These are phyloP conservation scores for Claviceps sp. DNA, from an alignment of 2,329 filamentous ascomycete genomes.

Conservation along the genomic window DNA sequence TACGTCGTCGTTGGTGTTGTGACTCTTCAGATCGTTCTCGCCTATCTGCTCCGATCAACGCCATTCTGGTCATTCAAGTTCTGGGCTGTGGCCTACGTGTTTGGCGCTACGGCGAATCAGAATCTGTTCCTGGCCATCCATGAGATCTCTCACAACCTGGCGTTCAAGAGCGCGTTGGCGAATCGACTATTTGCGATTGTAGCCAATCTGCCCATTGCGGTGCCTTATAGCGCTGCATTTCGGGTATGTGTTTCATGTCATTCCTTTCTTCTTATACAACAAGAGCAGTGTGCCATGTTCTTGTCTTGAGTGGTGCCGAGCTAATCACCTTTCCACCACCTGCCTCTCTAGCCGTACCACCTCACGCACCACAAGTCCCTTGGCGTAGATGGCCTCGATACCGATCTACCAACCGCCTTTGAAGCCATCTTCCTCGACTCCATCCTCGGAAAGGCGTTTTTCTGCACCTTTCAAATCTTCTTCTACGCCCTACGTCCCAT, in stretches of 20 bases:
- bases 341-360: slow-evolving; percentile 62
- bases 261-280: not conserved
- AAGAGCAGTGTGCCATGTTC: not conserved
- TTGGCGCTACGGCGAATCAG: slow-evolving; percentile 93
- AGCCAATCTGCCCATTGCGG: slow-evolving; percentile 88
- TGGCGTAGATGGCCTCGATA: slow-evolving; percentile 89
- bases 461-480: slow-evolving; percentile 97
- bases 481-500: slow-evolving; percentile 97
- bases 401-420: slow-evolving; percentile 81
- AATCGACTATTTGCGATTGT: slow-evolving; percentile 85
- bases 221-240: slow-evolving; percentile 94
- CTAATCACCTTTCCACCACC: not conserved
- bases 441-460: slow-evolving; percentile 92
- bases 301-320: not conserved
- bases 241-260: slow-evolving; percentile 40
- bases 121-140: slow-evolving; percentile 98
- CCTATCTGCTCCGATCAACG: slow-evolving; percentile 62
- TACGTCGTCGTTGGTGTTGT: slow-evolving; percentile 81
- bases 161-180: slow-evolving; percentile 65
- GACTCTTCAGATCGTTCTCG: slow-evolving; percentile 62
- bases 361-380: slow-evolving; percentile 98
- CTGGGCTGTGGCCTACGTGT: slow-evolving; percentile 74
- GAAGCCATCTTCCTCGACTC: slow-evolving; percentile 92
- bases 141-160: slow-evolving; percentile 96
- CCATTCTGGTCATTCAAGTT: slow-evolving; percentile 74